Conservation (phyloP, 371 early-diverging fungal genomes). For the Capillidium heterosporum region DNA sequence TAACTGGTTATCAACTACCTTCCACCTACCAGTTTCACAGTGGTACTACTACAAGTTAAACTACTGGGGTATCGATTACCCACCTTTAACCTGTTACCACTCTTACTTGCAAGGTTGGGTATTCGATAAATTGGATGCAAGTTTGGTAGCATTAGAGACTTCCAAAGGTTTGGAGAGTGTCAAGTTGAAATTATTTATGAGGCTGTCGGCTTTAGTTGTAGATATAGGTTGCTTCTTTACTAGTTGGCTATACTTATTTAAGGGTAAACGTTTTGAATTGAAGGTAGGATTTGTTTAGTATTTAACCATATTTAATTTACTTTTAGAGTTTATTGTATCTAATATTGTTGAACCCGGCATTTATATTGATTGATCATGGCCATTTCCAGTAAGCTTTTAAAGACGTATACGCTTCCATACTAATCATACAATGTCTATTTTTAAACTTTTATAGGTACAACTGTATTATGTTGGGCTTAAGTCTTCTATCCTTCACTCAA, state of each 20-base stretch:
- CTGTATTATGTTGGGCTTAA: constrained; percentile 79
- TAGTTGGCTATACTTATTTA: background rate
- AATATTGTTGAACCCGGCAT: constrained; percentile 61
- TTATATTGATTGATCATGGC: constrained; percentile 84
- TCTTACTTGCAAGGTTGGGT: constrained; percentile 15
- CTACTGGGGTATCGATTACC: constrained; percentile 95
- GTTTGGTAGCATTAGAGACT: constrained; percentile 63
- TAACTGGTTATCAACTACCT: constrained; percentile 92
- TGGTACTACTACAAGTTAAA: constrained; percentile 80
- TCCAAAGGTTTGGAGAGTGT: constrained; percentile 69
- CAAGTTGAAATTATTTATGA: constrained; percentile 70
- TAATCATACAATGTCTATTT: background rate
- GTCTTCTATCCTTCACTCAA: constrained; percentile 49
- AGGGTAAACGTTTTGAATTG: too few species aligned
- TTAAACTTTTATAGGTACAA: constrained; percentile 43
- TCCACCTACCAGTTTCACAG: constrained; percentile 42
- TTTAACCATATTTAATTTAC: background rate
- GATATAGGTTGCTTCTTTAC: constrained; percentile 12
- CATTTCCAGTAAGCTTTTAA: constrained; percentile 65
- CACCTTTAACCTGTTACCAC: constrained; percentile 76
- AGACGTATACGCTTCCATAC: background rate
- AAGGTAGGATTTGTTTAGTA: too few species aligned
- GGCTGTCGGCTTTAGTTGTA: constrained; percentile 53
- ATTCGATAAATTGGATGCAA: constrained; percentile 51
- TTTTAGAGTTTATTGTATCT: constrained; percentile 16